Conservation (phyloP, 140 eudicot genomes). For the Bidens hawaiensis region DNA sequence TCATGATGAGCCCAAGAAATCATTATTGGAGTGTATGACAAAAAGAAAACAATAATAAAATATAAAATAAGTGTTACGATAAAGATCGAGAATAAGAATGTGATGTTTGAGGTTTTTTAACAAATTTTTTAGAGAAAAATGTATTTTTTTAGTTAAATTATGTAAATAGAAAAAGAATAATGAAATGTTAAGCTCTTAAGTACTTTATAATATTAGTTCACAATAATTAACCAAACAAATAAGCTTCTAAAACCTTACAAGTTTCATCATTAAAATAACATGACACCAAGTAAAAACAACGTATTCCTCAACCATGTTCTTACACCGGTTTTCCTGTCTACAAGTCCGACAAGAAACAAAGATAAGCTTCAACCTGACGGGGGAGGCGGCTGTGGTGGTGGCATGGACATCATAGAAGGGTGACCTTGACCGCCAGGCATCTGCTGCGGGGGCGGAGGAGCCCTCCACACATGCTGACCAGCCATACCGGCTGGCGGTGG, state of each 20-base stretch:
- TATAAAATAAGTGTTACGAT: no score
- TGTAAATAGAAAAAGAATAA: no score
- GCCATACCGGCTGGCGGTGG: slow-evolving; percentile 61
- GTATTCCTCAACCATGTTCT: not conserved
- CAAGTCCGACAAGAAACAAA: slow-evolving; percentile 1
- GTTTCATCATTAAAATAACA: not conserved
- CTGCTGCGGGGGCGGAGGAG: slow-evolving; percentile 88
- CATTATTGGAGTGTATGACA: no score
- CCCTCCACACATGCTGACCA: slow-evolving; percentile 68
- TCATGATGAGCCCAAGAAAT: no score
- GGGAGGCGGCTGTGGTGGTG: slow-evolving; percentile 62
- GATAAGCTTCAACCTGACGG: slow-evolving; percentile 31
- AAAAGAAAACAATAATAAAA: no score
- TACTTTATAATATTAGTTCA: no score
- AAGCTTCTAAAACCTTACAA: slow-evolving; percentile 5
- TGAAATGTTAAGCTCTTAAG: no score
- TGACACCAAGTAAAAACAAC: not conserved
- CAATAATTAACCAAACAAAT: not conserved
- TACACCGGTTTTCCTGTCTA: slow-evolving; percentile 1
- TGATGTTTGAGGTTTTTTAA: no score
- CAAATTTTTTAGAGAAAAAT: no score
- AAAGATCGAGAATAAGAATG: no score
- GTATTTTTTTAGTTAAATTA: no score
- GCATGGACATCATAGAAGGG: slow-evolving; percentile 69
- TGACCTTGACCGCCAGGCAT: slow-evolving; percentile 49